These are phyloP conservation scores for Phylloporus sp. DNA, from an alignment of 1,284 basidiomycete species.

Conservation along the genomic window DNA sequence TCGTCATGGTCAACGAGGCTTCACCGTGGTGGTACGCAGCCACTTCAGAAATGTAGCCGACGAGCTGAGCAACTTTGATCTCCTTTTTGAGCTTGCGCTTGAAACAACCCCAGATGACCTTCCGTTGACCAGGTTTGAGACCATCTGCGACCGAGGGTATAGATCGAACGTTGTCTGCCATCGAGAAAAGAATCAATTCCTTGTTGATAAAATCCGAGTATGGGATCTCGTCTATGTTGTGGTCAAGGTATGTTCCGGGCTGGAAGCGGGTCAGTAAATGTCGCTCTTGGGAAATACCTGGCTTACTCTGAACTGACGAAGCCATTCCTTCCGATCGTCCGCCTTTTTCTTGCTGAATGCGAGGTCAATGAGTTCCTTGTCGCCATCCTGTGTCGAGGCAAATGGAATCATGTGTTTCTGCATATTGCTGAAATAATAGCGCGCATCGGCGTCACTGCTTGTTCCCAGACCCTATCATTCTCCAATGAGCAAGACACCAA, in stretches of 20 bases:
- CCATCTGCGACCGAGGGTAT: conserved; percentile 95
- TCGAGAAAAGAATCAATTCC: conserved; percentile 98
- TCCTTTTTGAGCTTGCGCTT: conserved; percentile 92
- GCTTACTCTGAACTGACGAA: conserved; percentile 87
- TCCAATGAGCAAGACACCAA: conserved; percentile 8
- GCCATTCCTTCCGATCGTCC: conserved; percentile 98
- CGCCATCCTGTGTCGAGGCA: conserved; percentile 81
- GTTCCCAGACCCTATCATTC: conserved; percentile 91
- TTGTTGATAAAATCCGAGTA: conserved; percentile 98
- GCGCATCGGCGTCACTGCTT: conserved; percentile 87
- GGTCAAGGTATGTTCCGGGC: conserved; percentile 96
- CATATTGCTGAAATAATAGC: conserved; percentile 94
- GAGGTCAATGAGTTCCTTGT: conserved; percentile 92
- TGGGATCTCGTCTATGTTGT: conserved; percentile 86
- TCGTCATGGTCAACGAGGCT: conserved; percentile 85
- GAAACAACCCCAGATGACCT: conserved; percentile 96
- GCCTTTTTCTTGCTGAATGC: conserved; percentile 99
- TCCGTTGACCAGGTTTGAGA: conserved; percentile 98
- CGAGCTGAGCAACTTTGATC: conserved; percentile 96
- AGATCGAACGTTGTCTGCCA: conserved; percentile 98
- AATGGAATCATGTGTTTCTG: conserved; percentile 95
- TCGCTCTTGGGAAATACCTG: background rate
- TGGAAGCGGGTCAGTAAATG: conserved; percentile 43
- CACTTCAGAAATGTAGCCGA: conserved; percentile 94
- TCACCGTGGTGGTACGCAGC: conserved; percentile 99